Percentiles rank a stretch among this genome's conserved stretches.
Conservation (phyloP, 2,329 filamentous ascomycete species). For the Hymenoscyphus repandus region DNA sequence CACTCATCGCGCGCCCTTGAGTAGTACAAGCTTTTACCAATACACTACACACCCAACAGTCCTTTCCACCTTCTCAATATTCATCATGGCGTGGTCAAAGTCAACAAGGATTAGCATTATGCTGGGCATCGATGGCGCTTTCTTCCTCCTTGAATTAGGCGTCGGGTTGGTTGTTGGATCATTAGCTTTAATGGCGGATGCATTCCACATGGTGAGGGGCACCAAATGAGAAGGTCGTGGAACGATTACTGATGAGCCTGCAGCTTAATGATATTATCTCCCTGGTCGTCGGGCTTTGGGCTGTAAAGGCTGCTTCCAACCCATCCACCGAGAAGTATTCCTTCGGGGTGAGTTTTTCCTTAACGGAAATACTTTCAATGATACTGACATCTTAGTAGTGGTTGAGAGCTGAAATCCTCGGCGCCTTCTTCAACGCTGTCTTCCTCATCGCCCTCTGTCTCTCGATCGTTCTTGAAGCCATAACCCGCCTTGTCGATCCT, state of each 20-base stretch:
- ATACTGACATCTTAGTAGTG: conserved; percentile 51
- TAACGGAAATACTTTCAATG: neutral
- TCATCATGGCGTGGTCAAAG: conserved; percentile 81
- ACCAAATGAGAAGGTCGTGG: neutral
- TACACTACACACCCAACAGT: neutral
- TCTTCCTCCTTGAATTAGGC: conserved; percentile 86
- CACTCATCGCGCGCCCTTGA: neutral
- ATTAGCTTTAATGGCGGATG: conserved; percentile 88
- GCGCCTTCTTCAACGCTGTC: conserved; percentile 93
- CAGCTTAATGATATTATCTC: conserved; percentile 97
- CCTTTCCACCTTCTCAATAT: neutral
- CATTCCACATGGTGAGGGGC: conserved; percentile 85
- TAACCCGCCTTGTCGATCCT: conserved; percentile 87
- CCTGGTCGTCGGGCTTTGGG: conserved; percentile 87
- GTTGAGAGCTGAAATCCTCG: conserved; percentile 94
- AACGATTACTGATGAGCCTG: conserved; percentile 14
- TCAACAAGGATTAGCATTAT: conserved; percentile 88
- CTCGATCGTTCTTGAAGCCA: conserved; percentile 91
- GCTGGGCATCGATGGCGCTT: conserved; percentile 80
- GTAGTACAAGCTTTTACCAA: neutral
- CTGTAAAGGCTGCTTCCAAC: conserved; percentile 81
- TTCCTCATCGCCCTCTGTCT: conserved; percentile 95
- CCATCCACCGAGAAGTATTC: conserved; percentile 88
- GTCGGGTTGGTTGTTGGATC: conserved; percentile 85
- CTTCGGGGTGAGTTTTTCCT: conserved; percentile 67